Percentiles rank a stretch among this genome's conserved stretches.
These are phyloP conservation scores for Brassica rapa DNA, from an alignment of 345 rosid species.

Conservation along the genomic window DNA sequence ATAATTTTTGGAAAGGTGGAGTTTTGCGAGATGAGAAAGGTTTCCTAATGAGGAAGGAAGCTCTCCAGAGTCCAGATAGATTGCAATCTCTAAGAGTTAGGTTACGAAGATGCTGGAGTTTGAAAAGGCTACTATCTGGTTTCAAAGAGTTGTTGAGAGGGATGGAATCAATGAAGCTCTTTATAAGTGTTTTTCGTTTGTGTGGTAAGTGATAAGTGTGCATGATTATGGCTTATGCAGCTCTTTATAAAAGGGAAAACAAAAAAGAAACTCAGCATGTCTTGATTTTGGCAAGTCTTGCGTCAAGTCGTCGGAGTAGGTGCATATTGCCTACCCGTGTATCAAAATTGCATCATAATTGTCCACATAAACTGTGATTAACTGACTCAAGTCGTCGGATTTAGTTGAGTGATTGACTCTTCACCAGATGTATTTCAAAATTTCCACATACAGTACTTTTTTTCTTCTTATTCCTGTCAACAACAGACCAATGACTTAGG, in stretches of 20 bases:
- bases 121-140: too few relatives aligned
- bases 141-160: too few relatives aligned
- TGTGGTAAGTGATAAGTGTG: background rate
- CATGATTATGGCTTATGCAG: background rate
- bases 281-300: background rate
- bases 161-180: too few relatives aligned
- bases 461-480: background rate
- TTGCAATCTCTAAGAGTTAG: too few relatives aligned
- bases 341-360: background rate
- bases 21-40: too few relatives aligned
- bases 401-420: background rate
- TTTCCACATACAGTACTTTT: background rate
- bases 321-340: background rate
- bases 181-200: too few relatives aligned
- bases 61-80: too few relatives aligned
- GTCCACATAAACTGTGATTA: background rate
- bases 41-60: too few relatives aligned
- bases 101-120: too few relatives aligned
- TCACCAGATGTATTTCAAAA: background rate
- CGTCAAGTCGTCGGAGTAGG: background rate
- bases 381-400: background rate
- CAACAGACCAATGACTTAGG: constrained; percentile 61
- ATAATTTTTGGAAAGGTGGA: background rate
- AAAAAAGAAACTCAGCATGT: background rate
- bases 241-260: background rate